Percentiles rank a stretch among this genome's conserved stretches.
Conservation (phyloP, 1,284 basidiomycete genomes). For the Sporisorium iseilematis-ciliati region DNA sequence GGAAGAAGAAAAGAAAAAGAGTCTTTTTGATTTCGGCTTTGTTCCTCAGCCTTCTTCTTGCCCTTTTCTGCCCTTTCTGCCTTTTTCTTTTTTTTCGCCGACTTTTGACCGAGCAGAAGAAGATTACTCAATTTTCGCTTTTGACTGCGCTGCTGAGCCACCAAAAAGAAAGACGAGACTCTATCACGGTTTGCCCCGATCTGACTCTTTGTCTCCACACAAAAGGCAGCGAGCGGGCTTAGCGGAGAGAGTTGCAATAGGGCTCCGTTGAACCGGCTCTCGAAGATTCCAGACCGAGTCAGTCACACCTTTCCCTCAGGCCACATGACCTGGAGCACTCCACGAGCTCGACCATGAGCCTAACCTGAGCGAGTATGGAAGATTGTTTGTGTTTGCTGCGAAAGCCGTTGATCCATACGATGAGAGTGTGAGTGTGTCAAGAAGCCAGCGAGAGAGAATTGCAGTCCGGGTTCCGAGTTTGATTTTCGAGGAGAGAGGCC, state of each 20-base stretch:
- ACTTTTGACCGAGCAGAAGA: conserved; percentile 16
- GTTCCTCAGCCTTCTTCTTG: conserved; percentile 31
- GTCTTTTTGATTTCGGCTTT: conserved; percentile 11
- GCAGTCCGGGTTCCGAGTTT: conserved; percentile 36
- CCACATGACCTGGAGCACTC: not conserved
- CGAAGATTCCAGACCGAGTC: conserved; percentile 33
- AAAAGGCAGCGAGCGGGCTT: conserved; percentile 15
- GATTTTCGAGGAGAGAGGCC: conserved; percentile 5
- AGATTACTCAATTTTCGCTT: conserved; percentile 14
- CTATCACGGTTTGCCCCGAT: conserved; percentile 49
- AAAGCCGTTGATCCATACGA: not conserved
- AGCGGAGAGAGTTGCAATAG: conserved; percentile 12
- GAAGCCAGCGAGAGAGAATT: not conserved
- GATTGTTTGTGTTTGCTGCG: not conserved
- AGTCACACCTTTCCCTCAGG: not conserved
- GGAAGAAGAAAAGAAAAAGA: not conserved
- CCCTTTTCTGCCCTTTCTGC: conserved; percentile 23
- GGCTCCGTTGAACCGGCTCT: conserved; percentile 9
- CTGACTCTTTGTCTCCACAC: not conserved
- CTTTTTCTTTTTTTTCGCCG: conserved; percentile 20
- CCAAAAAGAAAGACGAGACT: not conserved
- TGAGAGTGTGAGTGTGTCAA: not conserved
- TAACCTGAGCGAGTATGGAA: not conserved
- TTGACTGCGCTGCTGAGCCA: conserved; percentile 7
- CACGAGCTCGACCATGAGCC: not conserved